Conservation (phyloP, 768 basidiomycete species). For the Leucosporidium creatinivorum region DNA sequence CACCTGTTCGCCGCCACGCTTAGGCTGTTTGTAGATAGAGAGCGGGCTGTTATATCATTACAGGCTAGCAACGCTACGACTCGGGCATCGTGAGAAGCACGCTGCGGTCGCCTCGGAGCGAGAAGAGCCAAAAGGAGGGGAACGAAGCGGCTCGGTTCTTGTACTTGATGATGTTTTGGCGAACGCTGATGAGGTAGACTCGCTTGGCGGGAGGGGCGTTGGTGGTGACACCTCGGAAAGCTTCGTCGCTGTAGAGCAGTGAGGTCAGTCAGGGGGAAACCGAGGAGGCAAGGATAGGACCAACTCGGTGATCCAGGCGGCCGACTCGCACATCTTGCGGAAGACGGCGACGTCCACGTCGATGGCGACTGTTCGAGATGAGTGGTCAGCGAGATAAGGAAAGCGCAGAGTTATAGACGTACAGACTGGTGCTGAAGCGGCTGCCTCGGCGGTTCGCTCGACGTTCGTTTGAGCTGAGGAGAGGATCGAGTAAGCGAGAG, state of each 20-base stretch:
- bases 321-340: conserved; percentile 14
- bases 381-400: no score
- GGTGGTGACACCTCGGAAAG: conserved; percentile 21
- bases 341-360: conserved; percentile 31
- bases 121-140: conserved; percentile 28
- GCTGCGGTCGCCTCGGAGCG: conserved; percentile 14
- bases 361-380: conserved; percentile 12
- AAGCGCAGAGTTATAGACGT: neutral
- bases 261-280: neutral
- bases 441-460: conserved; percentile 16
- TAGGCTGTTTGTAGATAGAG: no score
- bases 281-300: neutral
- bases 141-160: neutral
- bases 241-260: conserved; percentile 21
- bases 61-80: neutral
- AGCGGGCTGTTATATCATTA: no score
- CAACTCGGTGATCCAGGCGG: conserved; percentile 28
- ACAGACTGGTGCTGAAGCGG: conserved; percentile 27
- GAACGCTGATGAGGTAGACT: conserved; percentile 26
- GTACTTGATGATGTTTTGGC: conserved; percentile 16
- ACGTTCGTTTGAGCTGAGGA: conserved; percentile 28
- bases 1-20: no score
- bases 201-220: conserved; percentile 24
- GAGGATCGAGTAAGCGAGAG: neutral
- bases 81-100: neutral